phyloP scores from a whole-genome alignment of 139 green algal genomes.

The Coccomyxa sp. region DNA sequence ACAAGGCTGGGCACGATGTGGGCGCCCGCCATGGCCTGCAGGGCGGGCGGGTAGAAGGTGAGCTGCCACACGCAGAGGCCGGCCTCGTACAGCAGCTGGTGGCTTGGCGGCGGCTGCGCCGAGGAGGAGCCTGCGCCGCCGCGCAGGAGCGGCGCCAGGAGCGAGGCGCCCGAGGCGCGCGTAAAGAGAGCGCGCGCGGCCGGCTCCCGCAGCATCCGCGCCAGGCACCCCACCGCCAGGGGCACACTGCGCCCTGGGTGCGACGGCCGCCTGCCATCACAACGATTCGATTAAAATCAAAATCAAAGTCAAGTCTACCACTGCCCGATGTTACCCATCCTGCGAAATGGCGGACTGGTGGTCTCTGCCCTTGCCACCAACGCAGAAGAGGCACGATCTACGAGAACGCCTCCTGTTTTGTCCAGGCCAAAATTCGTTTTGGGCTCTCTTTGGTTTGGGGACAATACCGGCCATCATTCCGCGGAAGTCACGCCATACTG shows the following conservation, averaged over 20 bases:
- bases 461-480: no score
- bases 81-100: conserved; percentile 93
- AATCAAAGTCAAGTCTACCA: no score
- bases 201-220: conserved; percentile 73
- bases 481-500: no score
- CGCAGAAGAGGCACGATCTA: no score
- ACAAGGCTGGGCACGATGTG: conserved; percentile 74
- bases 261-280: conserved; percentile 41
- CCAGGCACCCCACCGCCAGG: conserved; percentile 55
- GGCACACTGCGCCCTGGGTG: conserved; percentile 52
- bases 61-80: conserved; percentile 90
- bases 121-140: not conserved
- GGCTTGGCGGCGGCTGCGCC: conserved; percentile 32
- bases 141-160: conserved; percentile 67
- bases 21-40: conserved; percentile 47
- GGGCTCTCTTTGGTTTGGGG: no score
- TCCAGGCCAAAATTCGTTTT: no score
- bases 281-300: not conserved
- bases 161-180: conserved; percentile 36
- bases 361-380: no score
- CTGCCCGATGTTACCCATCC: no score
- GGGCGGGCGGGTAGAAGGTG: conserved; percentile 66
- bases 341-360: no score
- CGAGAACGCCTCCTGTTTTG: no score
- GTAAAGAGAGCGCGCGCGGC: conserved; percentile 59